Percentiles rank a stretch among this genome's conserved stretches.
Evolutionary conservation across 2,329 filamentous ascomycete genomes (phyloP).

Genomic region (Cercospora sp.): DNA sequence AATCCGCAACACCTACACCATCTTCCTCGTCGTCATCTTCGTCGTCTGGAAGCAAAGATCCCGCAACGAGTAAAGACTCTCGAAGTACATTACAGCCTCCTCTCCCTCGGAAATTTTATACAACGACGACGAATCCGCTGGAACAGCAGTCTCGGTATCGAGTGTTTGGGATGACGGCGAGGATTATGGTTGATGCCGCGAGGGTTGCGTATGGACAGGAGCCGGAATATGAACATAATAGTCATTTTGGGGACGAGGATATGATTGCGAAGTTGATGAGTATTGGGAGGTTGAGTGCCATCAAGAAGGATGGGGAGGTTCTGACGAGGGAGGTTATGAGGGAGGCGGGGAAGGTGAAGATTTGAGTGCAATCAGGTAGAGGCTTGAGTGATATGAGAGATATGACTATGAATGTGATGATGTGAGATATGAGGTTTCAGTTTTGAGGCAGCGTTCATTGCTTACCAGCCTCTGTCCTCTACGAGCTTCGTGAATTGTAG

Average conservation of each 20-base stretch:
- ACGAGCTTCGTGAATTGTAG: neutral
- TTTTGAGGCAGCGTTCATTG: no score
- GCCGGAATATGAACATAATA: constrained; percentile 78
- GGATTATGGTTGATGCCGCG: constrained; percentile 85
- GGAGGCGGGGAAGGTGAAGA: constrained; percentile 37
- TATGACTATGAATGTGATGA: neutral
- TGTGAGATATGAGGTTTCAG: no score
- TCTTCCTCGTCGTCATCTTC: constrained; percentile 5
- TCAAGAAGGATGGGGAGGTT: constrained; percentile 52
- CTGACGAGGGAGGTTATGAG: constrained; percentile 42
- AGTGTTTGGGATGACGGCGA: constrained; percentile 93
- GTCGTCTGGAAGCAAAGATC: constrained; percentile 1
- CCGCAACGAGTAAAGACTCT: constrained; percentile 16
- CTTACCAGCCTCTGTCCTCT: neutral
- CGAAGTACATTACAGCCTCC: constrained; percentile 31
- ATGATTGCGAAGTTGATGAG: constrained; percentile 60
- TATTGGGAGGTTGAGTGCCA: constrained; percentile 57
- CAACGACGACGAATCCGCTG: constrained; percentile 30
- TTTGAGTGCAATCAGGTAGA: constrained; percentile 16
- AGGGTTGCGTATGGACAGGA: constrained; percentile 77
- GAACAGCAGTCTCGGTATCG: constrained; percentile 57
- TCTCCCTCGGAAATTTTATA: constrained; percentile 34
- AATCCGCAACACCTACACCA: neutral
- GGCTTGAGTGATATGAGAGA: neutral
- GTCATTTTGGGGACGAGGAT: constrained; percentile 65